These are phyloP conservation scores for Leishmania guyanensis DNA, from an alignment of 208 protist species.

Conservation along the genomic window DNA sequence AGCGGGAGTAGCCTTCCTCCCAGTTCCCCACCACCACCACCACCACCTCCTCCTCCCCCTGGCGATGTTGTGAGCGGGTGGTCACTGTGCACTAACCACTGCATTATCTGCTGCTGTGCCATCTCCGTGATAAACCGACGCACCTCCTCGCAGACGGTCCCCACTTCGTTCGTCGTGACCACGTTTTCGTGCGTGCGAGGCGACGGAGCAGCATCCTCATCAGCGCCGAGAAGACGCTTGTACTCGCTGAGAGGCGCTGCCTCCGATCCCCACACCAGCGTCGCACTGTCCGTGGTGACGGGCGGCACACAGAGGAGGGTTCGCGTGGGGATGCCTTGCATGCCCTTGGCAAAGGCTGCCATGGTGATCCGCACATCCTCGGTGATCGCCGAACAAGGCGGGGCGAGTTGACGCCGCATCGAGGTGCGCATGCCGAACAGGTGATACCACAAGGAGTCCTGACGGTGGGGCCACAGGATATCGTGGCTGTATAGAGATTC, in stretches of 20 bases:
- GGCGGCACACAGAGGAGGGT: slow-evolving; percentile 40
- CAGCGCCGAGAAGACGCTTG: slow-evolving; percentile 5
- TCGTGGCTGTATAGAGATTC: slow-evolving; percentile 33
- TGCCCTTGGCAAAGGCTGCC: slow-evolving; percentile 35
- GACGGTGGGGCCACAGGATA: slow-evolving; percentile 39
- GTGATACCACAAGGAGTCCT: slow-evolving; percentile 57
- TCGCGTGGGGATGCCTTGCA: slow-evolving; percentile 3
- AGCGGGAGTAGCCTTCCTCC: slow-evolving; percentile 6
- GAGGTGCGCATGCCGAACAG: slow-evolving; percentile 44
- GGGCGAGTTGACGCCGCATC: slow-evolving; percentile 32
- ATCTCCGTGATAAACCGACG: slow-evolving; percentile 13
- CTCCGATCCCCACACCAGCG: slow-evolving; percentile 36
- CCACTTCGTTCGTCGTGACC: slow-evolving; percentile 30
- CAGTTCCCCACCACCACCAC: background rate
- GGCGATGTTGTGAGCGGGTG: background rate
- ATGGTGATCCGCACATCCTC: slow-evolving; percentile 33
- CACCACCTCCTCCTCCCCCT: background rate
- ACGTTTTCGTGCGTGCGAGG: background rate
- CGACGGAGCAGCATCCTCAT: background rate
- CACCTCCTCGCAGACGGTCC: slow-evolving; percentile 5
- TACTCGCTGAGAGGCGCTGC: slow-evolving; percentile 3
- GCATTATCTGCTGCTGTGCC: slow-evolving; percentile 2
- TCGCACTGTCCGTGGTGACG: slow-evolving; percentile 20
- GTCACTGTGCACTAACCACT: background rate
- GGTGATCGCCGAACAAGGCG: slow-evolving; percentile 10